phyloP scores from a whole-genome alignment of 2,329 filamentous ascomycete species.

The Colletotrichum magnum region DNA sequence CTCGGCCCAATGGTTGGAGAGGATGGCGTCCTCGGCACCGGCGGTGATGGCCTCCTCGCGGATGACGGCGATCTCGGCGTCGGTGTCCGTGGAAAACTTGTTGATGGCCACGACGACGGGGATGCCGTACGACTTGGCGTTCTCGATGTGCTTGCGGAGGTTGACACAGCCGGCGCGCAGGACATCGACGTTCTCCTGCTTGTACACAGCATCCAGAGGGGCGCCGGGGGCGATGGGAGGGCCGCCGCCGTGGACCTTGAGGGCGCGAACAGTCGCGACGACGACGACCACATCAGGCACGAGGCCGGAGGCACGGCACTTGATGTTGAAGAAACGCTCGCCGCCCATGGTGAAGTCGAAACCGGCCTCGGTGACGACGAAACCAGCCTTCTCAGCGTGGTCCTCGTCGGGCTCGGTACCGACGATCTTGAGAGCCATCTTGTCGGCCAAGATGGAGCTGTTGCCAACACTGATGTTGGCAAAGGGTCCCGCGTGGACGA shows the following conservation, averaged over 20 bases:
- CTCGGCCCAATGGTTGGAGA: constrained; percentile 97
- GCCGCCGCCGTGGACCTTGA: constrained; percentile 97
- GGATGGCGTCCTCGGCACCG: constrained; percentile 92
- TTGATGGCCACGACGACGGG: constrained; percentile 98
- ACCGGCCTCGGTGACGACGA: constrained; percentile 95
- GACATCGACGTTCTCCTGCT: constrained; percentile 92
- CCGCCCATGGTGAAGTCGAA: constrained; percentile 99
- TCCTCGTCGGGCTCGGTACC: constrained; percentile 95
- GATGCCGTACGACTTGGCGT: constrained; percentile 89
- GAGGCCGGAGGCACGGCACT: constrained; percentile 94
- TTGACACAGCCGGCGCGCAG: constrained; percentile 93
- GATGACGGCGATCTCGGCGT: constrained; percentile 90
- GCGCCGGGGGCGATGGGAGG: constrained; percentile 93
- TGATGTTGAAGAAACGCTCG: constrained; percentile 99
- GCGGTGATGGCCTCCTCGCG: constrained; percentile 92
- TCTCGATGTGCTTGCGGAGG: constrained; percentile 93
- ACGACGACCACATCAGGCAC: constrained; percentile 94
- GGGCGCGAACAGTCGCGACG: constrained; percentile 92
- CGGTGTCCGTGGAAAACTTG: constrained; percentile 93
- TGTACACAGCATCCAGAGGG: constrained; percentile 88
- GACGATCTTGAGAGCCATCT: constrained; percentile 94
- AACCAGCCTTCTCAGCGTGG: constrained; percentile 85
- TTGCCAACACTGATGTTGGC: constrained; percentile 99
- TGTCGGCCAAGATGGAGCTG: constrained; percentile 94
- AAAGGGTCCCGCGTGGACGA: constrained; percentile 97